A percentile compares a stretch with the other conserved stretches of the same genome.
Conservation (phyloP, 202 grass and related monocot genomes). For the Setaria viridis region DNA sequence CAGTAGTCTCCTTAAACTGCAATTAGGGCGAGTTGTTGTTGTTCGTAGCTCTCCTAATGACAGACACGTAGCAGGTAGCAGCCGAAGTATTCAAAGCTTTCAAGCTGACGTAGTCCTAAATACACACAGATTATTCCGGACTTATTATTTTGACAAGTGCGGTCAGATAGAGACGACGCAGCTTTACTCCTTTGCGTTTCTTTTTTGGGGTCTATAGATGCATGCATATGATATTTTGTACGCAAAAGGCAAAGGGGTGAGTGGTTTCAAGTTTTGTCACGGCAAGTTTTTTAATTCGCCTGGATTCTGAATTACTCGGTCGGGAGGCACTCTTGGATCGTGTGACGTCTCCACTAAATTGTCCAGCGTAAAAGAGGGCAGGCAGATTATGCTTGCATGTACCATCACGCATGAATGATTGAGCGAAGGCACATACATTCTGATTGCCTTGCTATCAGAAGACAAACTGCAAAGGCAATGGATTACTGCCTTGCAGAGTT, state of each 20-base stretch:
- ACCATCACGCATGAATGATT: slow-evolving; percentile 3
- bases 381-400: slow-evolving; percentile 1
- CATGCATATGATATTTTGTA: slow-evolving; percentile 29
- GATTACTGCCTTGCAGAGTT: no score
- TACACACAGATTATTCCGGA: slow-evolving; percentile 18
- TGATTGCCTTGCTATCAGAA: neutral
- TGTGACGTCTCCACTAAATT: slow-evolving; percentile 7
- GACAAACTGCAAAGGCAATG: neutral
- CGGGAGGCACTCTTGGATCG: neutral
- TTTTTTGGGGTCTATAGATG: slow-evolving; percentile 47
- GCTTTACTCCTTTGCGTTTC: slow-evolving; percentile 37
- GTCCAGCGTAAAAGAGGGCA: neutral
- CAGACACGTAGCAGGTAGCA: slow-evolving; percentile 40
- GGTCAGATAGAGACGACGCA: slow-evolving; percentile 47
- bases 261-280: slow-evolving; percentile 45
- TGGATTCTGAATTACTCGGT: slow-evolving; percentile 11
- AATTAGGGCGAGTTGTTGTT: neutral
- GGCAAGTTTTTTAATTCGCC: slow-evolving; percentile 20
- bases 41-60: neutral
- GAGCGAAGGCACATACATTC: neutral
- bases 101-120: slow-evolving; percentile 38
- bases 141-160: slow-evolving; percentile 15
- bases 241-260: slow-evolving; percentile 18
- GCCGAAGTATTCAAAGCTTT: slow-evolving; percentile 33
- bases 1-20: neutral